Evolutionary conservation across 208 protist species (phyloP).

Genomic region (Crithidia fasciculata): DNA sequence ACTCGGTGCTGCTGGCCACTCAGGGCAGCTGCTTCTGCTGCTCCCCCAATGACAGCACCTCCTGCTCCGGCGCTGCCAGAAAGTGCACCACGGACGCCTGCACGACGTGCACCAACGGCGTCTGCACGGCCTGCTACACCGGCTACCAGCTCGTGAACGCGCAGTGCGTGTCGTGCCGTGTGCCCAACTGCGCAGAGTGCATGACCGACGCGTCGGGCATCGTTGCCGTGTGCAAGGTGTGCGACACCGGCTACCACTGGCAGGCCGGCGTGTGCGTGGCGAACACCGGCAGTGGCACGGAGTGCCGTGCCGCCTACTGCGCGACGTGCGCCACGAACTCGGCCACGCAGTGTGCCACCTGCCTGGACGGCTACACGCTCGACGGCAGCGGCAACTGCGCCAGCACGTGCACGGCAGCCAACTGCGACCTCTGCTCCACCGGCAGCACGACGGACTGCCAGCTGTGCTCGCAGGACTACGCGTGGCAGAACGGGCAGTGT

Average conservation of each 20-base stretch:
- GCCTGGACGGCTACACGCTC: neutral
- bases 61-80: neutral
- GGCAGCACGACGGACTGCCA: conserved; percentile 3
- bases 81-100: neutral
- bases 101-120: neutral
- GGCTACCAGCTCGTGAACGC: neutral
- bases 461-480: conserved; percentile 1
- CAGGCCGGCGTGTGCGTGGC: neutral
- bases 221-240: neutral
- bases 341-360: neutral
- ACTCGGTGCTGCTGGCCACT: neutral
- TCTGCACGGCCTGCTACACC: neutral
- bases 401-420: neutral
- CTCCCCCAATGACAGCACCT: neutral
- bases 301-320: conserved; percentile 17
- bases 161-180: neutral
- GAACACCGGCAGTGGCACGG: neutral
- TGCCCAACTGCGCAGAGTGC: conserved; percentile 7
- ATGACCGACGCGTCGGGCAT: neutral
- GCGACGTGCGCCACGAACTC: neutral
- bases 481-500: neutral
- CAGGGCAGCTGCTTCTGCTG: neutral
- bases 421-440: conserved; percentile 13
- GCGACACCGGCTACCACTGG: neutral
- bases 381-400: neutral